phyloP scores from a whole-genome alignment of 305 asterid species.

The Euphrasia arctica region DNA sequence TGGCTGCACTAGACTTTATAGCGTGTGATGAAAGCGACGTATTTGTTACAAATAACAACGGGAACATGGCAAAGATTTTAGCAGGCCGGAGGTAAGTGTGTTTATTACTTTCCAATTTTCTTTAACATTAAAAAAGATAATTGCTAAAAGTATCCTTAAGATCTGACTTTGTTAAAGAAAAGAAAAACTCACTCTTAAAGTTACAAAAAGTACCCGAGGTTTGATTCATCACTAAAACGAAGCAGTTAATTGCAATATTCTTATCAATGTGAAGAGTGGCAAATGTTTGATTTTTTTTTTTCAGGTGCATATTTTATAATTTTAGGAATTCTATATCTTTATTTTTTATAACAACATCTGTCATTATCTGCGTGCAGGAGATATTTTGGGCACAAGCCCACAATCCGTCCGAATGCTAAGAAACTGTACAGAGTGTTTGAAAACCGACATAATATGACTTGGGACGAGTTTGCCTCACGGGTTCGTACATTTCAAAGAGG shows the following conservation, averaged over 20 bases:
- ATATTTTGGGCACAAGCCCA: conserved; percentile 95
- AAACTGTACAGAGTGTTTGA: conserved; percentile 59
- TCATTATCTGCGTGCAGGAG: conserved; percentile 54
- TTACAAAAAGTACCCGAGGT: no score
- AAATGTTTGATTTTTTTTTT: no score
- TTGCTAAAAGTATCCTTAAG: no score
- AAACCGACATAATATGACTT: conserved; percentile 65
- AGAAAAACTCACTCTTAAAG: no score
- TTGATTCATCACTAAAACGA: no score
- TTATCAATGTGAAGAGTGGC: no score
- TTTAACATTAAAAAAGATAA: background rate
- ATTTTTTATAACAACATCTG: no score
- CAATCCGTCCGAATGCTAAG: conserved; percentile 93
- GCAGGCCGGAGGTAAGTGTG: conserved; percentile 84
- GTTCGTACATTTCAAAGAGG: conserved; percentile 62
- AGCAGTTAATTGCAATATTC: no score
- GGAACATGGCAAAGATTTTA: conserved; percentile 96
- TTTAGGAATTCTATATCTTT: no score
- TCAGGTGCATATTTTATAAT: no score
- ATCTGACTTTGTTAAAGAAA: no score
- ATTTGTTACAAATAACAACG: conserved; percentile 96
- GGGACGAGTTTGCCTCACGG: conserved; percentile 62
- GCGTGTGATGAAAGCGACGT: conserved; percentile 96
- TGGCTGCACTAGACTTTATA: conserved; percentile 94
- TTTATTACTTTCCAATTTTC: conserved; percentile 4